Base-by-base conservation (phyloP, 352 stramenopile species). In the Globisporangium echinulatum region DNA sequence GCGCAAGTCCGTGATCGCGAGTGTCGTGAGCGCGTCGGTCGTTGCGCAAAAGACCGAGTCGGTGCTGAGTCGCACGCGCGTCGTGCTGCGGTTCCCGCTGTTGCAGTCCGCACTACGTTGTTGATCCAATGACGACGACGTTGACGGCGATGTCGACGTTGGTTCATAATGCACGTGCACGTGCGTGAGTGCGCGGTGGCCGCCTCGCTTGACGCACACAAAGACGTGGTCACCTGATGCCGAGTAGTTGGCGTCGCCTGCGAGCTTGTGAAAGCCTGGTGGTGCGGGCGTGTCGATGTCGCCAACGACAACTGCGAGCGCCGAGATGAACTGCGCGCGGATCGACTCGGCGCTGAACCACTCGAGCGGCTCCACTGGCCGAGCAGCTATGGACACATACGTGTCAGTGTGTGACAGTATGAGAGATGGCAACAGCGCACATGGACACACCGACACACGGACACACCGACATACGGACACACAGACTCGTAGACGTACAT, bases 211-310 rank as follows among this genome's bases (percentile, higher is more conserved):
- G 15, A 89, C 59, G 62, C 82, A 94, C 38, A 94, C 52, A 59
- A 86, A 90, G 44, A 84, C 67, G 61, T 88, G 89, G 52, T 83
- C 70, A 0, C 85, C 85, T 4, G 80, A 81, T 0, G 70, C 74
- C 2, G 69, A 79, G 61, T 77, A 77, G 47, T 92, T 91, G 15
- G 92, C 63, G 54, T 88, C 79, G 4, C 66, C 62, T 15, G 69
- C 62, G 7, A 94, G 44, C 51, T 83, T 83, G 2, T 66, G 67
- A 51, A 79, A 94, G 7, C 82, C 83, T 37, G 62, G 25, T 9
- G 85, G 79, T 4, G 75, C 54, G 47, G 69, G 54, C 3, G 84
- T 69, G 48, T 92, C 70, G 7, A 77, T 49, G 10, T 84, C 76
- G 0, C 85, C 85, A 36, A 72, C 66, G n/a, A 92, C 60, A 17